A percentile compares a stretch with the other conserved stretches of the same genome.
Evolutionary conservation across 306 rosid species (phyloP).

Genomic region (Cucurbita ficifolia): DNA sequence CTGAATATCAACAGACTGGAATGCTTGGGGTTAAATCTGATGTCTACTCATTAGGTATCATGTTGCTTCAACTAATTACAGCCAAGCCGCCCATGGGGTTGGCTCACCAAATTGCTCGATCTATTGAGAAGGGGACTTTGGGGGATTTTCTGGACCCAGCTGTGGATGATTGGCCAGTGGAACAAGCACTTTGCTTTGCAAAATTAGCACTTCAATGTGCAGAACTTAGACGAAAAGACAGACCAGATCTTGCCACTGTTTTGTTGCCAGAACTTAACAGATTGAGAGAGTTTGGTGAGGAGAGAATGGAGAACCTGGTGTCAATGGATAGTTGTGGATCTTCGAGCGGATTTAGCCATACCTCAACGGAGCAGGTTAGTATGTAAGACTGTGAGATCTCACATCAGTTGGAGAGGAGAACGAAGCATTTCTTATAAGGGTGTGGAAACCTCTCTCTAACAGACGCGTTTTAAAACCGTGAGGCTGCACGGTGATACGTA

Average conservation of each 20-base stretch:
- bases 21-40: conserved; percentile 90
- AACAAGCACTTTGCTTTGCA: conserved; percentile 38
- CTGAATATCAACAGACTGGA: conserved; percentile 93
- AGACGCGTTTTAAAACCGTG: no score
- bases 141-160: conserved; percentile 43
- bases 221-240: conserved; percentile 76
- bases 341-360: conserved; percentile 12
- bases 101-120: conserved; percentile 32
- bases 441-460: no score
- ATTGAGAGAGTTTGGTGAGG: conserved; percentile 48
- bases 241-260: conserved; percentile 55
- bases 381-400: background rate
- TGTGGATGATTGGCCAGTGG: conserved; percentile 59
- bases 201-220: conserved; percentile 52
- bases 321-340: conserved; percentile 1
- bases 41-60: conserved; percentile 74
- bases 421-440: no score
- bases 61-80: conserved; percentile 60
- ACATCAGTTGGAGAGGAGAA: no score
- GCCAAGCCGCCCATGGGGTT: conserved; percentile 72
- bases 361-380: conserved; percentile 39
- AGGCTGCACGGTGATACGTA: no score
- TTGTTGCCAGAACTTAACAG: conserved; percentile 46
- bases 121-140: conserved; percentile 40
- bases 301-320: conserved; percentile 12